Evolutionary conservation across 495 filamentous ascomycete species (phyloP).

Genomic region (Xylaria curta): DNA sequence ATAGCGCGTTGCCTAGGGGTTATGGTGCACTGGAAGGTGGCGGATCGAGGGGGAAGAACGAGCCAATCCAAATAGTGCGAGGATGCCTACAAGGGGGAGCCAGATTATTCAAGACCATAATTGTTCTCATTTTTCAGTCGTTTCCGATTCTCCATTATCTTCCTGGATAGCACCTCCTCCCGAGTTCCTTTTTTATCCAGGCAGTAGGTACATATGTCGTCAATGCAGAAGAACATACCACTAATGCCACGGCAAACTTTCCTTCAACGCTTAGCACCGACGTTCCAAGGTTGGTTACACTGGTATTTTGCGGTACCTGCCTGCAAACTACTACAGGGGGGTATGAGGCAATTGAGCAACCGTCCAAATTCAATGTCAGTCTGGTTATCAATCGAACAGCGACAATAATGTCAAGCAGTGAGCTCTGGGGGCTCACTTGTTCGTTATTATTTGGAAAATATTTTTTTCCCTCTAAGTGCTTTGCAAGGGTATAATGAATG

Average conservation of each 20-base stretch:
- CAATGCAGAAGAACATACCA: too few relatives aligned
- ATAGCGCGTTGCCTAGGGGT: conserved; percentile 15
- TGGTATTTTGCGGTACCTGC: not conserved
- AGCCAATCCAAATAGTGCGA: conserved; percentile 11
- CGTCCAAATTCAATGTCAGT: not conserved
- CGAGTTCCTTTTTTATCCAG: not conserved
- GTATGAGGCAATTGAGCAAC: too few relatives aligned
- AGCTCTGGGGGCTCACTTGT: not conserved
- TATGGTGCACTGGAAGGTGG: conserved; percentile 17
- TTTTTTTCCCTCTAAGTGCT: not conserved
- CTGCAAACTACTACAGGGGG: not conserved
- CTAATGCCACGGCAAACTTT: not conserved
- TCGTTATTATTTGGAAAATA: not conserved
- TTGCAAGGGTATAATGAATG: not conserved
- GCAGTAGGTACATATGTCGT: not conserved
- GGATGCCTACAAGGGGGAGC: conserved; percentile 10
- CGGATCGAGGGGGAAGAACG: conserved; percentile 8
- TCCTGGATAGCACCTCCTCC: not conserved
- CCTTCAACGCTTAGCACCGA: not conserved
- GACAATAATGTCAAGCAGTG: not conserved
- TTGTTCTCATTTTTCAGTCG: not conserved
- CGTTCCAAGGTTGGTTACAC: not conserved
- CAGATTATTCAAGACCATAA: not conserved
- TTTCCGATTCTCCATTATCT: not conserved
- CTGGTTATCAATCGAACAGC: not conserved